These are phyloP conservation scores for Dorcoceras hygrometricum DNA, from an alignment of 257 asterid genomes.

Conservation along the genomic window DNA sequence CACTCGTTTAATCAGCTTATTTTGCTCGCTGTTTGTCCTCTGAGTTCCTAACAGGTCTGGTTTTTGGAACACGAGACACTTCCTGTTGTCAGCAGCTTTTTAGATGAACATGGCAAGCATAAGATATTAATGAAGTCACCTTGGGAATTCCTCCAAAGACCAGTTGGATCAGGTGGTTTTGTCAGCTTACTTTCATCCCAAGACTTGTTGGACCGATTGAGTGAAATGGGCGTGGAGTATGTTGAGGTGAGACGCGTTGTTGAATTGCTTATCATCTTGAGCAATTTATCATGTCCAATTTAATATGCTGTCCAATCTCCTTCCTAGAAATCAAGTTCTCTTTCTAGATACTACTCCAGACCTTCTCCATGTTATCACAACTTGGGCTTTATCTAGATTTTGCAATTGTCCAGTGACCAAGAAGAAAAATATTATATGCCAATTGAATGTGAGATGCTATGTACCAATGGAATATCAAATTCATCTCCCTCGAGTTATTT, in stretches of 20 bases:
- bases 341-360: background rate
- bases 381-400: background rate
- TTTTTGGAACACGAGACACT: slow-evolving; percentile 89
- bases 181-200: slow-evolving; percentile 62
- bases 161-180: slow-evolving; percentile 81
- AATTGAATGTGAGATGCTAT: background rate
- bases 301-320: background rate
- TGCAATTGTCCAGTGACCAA: background rate
- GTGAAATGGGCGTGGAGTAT: slow-evolving; percentile 69
- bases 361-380: background rate
- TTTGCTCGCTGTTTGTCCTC: slow-evolving; percentile 9
- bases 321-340: background rate
- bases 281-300: no score
- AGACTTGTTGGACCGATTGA: slow-evolving; percentile 53
- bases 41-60: slow-evolving; percentile 55
- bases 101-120: slow-evolving; percentile 46
- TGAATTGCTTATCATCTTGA: background rate
- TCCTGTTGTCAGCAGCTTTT: slow-evolving; percentile 57
- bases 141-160: slow-evolving; percentile 80
- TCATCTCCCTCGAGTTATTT: background rate
- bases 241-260: slow-evolving; percentile 50
- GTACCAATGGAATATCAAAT: background rate
- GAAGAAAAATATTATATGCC: background rate
- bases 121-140: slow-evolving; percentile 92
- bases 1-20: background rate